Conservation (phyloP, 495 filamentous ascomycete genomes). For the Penicillium lividum region DNA sequence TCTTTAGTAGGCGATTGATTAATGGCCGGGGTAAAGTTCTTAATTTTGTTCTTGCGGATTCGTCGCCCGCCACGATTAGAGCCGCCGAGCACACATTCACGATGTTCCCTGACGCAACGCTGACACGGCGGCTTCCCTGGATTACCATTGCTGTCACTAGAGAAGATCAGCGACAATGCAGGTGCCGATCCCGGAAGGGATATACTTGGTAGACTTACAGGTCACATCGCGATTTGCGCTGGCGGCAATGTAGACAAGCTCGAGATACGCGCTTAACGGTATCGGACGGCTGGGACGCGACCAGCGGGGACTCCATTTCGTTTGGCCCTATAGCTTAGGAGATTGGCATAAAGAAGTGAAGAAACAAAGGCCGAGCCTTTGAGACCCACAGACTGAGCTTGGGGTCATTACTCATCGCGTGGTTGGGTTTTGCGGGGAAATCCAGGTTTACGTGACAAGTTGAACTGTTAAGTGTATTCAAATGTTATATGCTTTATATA, state of each 20-base stretch:
- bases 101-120: constrained; percentile 57
- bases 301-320: constrained; percentile 22
- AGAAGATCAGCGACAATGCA: constrained; percentile 19
- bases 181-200: constrained; percentile 20
- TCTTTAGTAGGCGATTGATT: constrained; percentile 30
- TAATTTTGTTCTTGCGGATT: constrained; percentile 54
- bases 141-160: constrained; percentile 48
- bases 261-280: constrained; percentile 59
- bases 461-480: no score
- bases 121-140: constrained; percentile 57
- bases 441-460: background rate
- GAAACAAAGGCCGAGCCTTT: constrained; percentile 15
- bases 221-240: constrained; percentile 65
- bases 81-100: constrained; percentile 61
- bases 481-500: background rate
- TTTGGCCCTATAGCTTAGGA: constrained; percentile 4
- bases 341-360: constrained; percentile 12
- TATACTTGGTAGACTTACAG: constrained; percentile 45
- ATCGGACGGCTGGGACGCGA: constrained; percentile 17
- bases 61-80: constrained; percentile 64
- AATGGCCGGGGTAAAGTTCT: constrained; percentile 36
- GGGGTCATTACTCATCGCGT: constrained; percentile 21
- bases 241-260: constrained; percentile 63
- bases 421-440: constrained; percentile 3
- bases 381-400: constrained; percentile 19